Evolutionary conservation across 352 stramenopile species (phyloP).

Genomic region (Pythium diclinum): DNA sequence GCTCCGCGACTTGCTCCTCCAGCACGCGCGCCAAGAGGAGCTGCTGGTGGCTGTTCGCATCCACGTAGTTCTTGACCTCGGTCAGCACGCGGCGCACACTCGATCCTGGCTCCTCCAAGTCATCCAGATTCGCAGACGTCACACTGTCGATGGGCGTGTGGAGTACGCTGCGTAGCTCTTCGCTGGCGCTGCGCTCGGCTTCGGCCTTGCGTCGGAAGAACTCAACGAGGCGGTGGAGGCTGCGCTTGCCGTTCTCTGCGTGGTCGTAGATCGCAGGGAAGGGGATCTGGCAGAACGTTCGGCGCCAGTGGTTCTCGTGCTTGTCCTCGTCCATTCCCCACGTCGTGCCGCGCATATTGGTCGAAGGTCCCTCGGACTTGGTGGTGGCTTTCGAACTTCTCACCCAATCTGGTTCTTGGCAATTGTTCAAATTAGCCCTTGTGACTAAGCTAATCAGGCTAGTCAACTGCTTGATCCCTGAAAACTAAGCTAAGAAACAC

Average conservation of each 20-base stretch:
- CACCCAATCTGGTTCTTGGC: background rate
- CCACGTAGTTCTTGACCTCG: slow-evolving; percentile 61
- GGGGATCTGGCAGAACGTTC: slow-evolving; percentile 86
- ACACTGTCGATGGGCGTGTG: slow-evolving; percentile 26
- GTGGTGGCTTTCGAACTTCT: slow-evolving; percentile 4
- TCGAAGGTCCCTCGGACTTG: slow-evolving; percentile 3
- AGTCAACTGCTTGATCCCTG: background rate
- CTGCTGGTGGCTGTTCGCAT: slow-evolving; percentile 63
- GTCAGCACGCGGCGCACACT: slow-evolving; percentile 57
- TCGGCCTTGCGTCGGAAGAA: slow-evolving; percentile 73
- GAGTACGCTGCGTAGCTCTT: slow-evolving; percentile 58
- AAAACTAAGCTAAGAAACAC: background rate
- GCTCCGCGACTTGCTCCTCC: slow-evolving; percentile 78
- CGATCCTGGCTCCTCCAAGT: slow-evolving; percentile 64
- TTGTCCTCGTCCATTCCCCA: slow-evolving; percentile 45
- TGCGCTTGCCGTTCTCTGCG: slow-evolving; percentile 72
- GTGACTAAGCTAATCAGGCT: background rate
- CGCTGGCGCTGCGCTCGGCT: slow-evolving; percentile 54
- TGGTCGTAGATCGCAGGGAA: slow-evolving; percentile 78
- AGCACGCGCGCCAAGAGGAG: slow-evolving; percentile 70
- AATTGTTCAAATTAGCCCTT: background rate
- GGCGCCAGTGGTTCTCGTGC: slow-evolving; percentile 80
- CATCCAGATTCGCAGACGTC: slow-evolving; percentile 37
- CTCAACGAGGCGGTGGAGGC: slow-evolving; percentile 60
- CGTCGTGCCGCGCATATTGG: slow-evolving; percentile 27